Evolutionary conservation across 2,329 filamentous ascomycete genomes (phyloP), one percentile per base, ranked within the genome.

Genomic region (Rhexocercosporidium sp.): DNA sequence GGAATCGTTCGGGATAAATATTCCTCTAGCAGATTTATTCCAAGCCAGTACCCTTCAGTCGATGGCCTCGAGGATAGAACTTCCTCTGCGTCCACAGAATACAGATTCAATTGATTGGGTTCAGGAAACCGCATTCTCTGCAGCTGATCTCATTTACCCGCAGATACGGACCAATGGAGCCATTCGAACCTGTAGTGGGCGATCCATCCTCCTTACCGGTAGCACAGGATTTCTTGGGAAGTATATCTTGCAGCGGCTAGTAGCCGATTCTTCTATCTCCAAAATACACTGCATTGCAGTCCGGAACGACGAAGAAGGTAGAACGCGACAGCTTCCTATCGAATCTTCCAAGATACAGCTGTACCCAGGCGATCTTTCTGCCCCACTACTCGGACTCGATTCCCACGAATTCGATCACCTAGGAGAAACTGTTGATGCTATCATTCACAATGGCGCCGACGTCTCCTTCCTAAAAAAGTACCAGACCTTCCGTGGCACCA

Each of bases 391-490:
- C 2, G 83, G 83, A 0, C 77, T 84, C 22, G 70, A 71, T 1
- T 64, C 77, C 22, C n/a, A 29, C 0, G 73, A 79, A 20, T 70
- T 76, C 9, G 14, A 56, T 1, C 22, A 22, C 0, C 69, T 86
- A 2, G 72, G 73, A 16, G n/a, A 47, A 2, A 49, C 70, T 2
- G 78, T 75, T 1, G 78, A 84, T 69, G 71, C 83, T 3, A 82
- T 90, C 59, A 82, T 91, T 29, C 89, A 87, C 73, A 79, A 77
- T 59, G 85, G 81, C 7, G 82, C 83, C 20, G 77, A 80, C 22
- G 74, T 75, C 14, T 79, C 73, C 9, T 81, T 75, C 72, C 64
- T 74, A 68, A 78, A 82, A 29, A 72, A 72, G 1, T 84, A 82
- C 69, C 31, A 71, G 9, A 71, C 75, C 0, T 73, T 83, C 0